Percentiles rank a stretch among this genome's conserved stretches.
These are phyloP conservation scores for Neopestalotiopsis clavispora DNA, from an alignment of 2,329 filamentous ascomycete genomes.

Conservation along the genomic window DNA sequence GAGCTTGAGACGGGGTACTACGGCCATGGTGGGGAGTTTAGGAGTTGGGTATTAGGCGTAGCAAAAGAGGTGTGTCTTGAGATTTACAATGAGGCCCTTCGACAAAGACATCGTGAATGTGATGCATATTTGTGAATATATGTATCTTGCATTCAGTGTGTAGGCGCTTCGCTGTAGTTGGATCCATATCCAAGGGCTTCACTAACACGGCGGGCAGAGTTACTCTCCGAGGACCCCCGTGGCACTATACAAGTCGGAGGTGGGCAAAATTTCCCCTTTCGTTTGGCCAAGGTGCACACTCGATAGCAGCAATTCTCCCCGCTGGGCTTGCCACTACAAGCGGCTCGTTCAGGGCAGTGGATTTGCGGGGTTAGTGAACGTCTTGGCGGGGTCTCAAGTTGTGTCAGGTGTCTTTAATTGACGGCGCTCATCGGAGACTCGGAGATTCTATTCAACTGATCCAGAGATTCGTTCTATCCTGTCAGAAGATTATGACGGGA, in stretches of 20 bases:
- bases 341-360: neutral
- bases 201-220: neutral
- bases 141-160: neutral
- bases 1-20: slow-evolving; percentile 6
- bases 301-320: neutral
- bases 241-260: neutral
- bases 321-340: neutral
- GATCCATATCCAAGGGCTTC: neutral
- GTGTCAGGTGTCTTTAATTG: neutral
- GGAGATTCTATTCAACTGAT: neutral
- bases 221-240: neutral
- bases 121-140: neutral
- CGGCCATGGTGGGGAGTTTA: neutral
- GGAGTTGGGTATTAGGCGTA: neutral
- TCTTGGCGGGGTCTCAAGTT: neutral
- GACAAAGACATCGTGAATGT: neutral
- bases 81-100: too few relatives aligned
- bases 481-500: neutral
- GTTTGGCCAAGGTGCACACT: neutral
- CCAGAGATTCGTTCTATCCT: neutral
- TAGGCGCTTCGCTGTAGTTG: neutral
- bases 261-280: neutral
- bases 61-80: too few relatives aligned
- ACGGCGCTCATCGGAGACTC: neutral
- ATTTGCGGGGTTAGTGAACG: neutral